Evolutionary conservation across 768 basidiomycete genomes (phyloP), one percentile per base, ranked within the genome.

Genomic region (Psilocybe cubensis): DNA sequence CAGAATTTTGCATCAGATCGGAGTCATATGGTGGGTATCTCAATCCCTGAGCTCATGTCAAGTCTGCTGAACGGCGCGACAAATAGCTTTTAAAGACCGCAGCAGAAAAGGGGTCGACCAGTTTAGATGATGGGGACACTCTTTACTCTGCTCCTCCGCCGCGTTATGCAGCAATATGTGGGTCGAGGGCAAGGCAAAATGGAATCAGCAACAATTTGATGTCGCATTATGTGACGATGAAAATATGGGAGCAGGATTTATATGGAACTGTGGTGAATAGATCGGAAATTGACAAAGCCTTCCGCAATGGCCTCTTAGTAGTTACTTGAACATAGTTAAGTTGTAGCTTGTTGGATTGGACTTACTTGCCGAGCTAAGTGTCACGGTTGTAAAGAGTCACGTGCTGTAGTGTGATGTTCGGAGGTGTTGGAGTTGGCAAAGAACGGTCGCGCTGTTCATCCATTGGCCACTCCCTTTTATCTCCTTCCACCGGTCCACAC

Each of bases 1-100:
- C 72, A 82, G 59, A 65, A 82, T 63, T 90, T 91, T 72, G 86
- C 88, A 9, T 90, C 88, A 18, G 87, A 91, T 68, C 76, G 89
- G 65, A 87, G 88, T 52, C 89, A 91, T 69, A 91, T 91, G 88
- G 87, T 87, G 61, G 66, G 76, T 62, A 53, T 59, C 23, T 27
- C 58, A 42, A 56, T 35, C 51, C 47, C 52, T 42, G 56, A 2
- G 29, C 42, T 46, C 8, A 11, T 43, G 8, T 4, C 31, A 51
- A 4, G 17, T 18, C 20, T 27, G 28, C 27, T 17, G 2, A 40
- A 58, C 7, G 40, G 12, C 38, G 9, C 38, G n/a, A 35, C 3
- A n/a, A 4, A 35, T 20, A 60, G 54, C 42, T 57, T 18, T 23
- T 40, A 10, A 38, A 43, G 29, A 43, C 25, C 8, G 17, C 6